Base-by-base conservation (phyloP, 176 grass and related monocot genomes). In the Typha latifolia region DNA sequence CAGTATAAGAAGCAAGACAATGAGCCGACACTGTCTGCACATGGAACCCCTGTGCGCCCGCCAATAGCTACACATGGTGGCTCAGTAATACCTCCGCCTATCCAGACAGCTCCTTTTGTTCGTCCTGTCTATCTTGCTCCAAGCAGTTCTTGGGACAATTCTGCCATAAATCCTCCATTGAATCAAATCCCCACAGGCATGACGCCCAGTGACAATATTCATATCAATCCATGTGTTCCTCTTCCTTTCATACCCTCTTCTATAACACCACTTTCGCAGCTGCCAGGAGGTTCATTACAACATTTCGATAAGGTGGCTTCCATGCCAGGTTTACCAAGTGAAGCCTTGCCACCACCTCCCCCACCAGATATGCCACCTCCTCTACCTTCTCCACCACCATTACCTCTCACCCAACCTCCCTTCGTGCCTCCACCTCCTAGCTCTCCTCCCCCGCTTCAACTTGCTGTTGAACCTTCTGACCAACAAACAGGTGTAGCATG, bases 241-340 rank as follows among this genome's bases (percentile, higher is more conserved):
- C 80, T 86, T 78, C 85, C 88, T 74, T 91, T 91, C 66, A 78
- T 86, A 27, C 80, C 85, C 61, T 91, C 88, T 74, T 86, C 80
- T 69, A 66, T 89, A 64, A 78, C 62, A 49, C 92, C 92, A 56
- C 66, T 86, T 70, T 32, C 74, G 26, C 92, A 89, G 43, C 31
- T 86, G 62, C 72, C 81, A 73, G 69, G 76, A 62, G 64, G 65
- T 69, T 73, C 86, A 72, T 56, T 72, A 27, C 86, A 86, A 51
- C 77, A 82, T 72, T 79, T 79, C 23, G 90, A 90, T 23, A 89
- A 84, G 81, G 78, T 80, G 68, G 71, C 76, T 63, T 57, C 76
- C 0, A 68, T 73, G 4, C 78, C 72, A 48, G 75, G 32, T 80
- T 63, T 75, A 65, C 75, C 83, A 70, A 89, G 78, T 78, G 68